Percentiles rank a stretch among this genome's conserved stretches.
These are phyloP conservation scores for Saussurea involucrata DNA, from an alignment of 129 eudicot species.

Conservation along the genomic window DNA sequence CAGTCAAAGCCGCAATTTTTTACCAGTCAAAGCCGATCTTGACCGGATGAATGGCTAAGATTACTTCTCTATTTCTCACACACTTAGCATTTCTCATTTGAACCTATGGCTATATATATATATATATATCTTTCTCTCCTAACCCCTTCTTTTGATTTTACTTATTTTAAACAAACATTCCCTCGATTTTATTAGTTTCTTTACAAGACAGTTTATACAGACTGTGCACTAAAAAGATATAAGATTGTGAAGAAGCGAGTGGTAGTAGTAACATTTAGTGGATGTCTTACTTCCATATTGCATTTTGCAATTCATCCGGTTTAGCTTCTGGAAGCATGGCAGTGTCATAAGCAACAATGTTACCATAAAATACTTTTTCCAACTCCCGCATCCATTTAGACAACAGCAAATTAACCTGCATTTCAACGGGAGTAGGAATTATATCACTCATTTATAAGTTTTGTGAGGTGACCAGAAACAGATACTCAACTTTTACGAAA, in stretches of 20 bases:
- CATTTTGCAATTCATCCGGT: constrained; percentile 66
- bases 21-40: too few species aligned
- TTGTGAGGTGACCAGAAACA: neutral
- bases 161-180: too few species aligned
- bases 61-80: too few species aligned
- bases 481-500: neutral
- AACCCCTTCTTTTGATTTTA: too few species aligned
- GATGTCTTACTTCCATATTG: constrained; percentile 70
- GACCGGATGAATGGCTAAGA: too few species aligned
- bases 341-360: constrained; percentile 81
- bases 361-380: constrained; percentile 90
- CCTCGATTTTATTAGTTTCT: too few species aligned
- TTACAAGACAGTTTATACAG: too few species aligned
- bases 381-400: constrained; percentile 93
- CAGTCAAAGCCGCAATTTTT: too few species aligned
- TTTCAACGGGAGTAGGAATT: neutral
- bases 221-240: neutral
- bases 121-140: too few species aligned
- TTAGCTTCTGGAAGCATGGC: constrained; percentile 89
- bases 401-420: constrained; percentile 85
- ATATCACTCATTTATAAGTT: neutral
- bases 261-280: neutral
- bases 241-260: neutral
- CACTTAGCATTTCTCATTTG: too few species aligned
- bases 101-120: too few species aligned